Evolutionary conservation across 331 rosid species (phyloP).

Genomic region (Telfairia occidentalis): DNA sequence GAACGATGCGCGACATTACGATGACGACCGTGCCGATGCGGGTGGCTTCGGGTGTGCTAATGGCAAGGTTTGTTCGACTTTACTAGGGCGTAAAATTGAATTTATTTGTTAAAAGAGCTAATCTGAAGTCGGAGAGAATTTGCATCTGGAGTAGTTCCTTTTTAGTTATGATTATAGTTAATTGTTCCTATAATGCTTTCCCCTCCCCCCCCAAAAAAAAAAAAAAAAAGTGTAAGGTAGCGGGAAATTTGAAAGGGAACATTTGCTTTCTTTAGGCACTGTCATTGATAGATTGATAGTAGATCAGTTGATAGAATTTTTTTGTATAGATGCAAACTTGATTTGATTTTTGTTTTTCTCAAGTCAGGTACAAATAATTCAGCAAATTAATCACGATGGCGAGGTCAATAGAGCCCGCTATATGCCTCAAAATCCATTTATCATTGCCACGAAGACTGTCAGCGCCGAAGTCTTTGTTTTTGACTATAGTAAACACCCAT

Average conservation of each 20-base stretch:
- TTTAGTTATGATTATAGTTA: too few relatives aligned
- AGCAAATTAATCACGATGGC: slow-evolving; percentile 94
- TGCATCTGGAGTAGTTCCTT: not conserved
- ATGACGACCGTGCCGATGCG: slow-evolving; percentile 53
- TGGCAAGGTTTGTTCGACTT: slow-evolving; percentile 52
- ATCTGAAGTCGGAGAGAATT: not conserved
- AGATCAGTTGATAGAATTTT: not conserved
- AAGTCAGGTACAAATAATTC: slow-evolving; percentile 77
- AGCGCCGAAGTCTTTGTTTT: slow-evolving; percentile 93
- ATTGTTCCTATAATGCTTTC: not conserved
- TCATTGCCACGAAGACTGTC: slow-evolving; percentile 85
- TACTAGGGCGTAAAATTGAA: not conserved
- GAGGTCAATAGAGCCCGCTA: slow-evolving; percentile 94
- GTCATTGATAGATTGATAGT: not conserved
- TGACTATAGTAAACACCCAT: slow-evolving; percentile 91
- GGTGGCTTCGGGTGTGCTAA: slow-evolving; percentile 91
- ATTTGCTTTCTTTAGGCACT: not conserved
- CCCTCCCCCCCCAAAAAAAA: too few relatives aligned
- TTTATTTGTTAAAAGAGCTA: not conserved
- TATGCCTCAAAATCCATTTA: slow-evolving; percentile 84
- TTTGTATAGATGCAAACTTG: not conserved
- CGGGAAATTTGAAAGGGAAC: not conserved
- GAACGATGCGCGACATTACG: slow-evolving; percentile 87
- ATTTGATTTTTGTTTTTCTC: not conserved
- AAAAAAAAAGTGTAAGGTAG: not conserved